phyloP scores from a whole-genome alignment of 108 stramenopile species.

The Pseudonitzschia pungens region DNA sequence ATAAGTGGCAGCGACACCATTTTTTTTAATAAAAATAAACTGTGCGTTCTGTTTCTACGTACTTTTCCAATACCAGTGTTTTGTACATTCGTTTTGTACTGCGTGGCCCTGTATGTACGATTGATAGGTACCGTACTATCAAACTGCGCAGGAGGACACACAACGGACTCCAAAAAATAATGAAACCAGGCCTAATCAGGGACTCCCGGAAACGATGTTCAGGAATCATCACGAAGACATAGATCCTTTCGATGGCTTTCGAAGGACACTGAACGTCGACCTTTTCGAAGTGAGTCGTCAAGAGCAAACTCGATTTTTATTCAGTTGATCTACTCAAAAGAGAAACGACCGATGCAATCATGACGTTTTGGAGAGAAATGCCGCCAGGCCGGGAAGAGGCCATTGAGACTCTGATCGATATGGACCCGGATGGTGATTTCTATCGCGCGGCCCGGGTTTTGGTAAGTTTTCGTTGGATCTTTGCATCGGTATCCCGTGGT shows the following conservation, averaged over 20 bases:
- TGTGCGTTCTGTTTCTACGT: too few species aligned
- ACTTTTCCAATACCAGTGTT: too few species aligned
- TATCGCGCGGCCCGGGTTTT: constrained; percentile 65
- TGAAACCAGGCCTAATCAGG: too few species aligned
- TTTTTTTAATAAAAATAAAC: too few species aligned
- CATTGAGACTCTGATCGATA: constrained; percentile 81
- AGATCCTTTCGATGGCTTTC: too few species aligned
- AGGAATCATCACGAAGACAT: too few species aligned
- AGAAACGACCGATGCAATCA: constrained; percentile 1
- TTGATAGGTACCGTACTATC: not conserved
- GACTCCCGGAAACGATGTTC: too few species aligned
- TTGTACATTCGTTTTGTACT: too few species aligned
- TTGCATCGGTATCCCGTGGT: not conserved
- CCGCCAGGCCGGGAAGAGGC: constrained; percentile 63
- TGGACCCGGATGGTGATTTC: constrained; percentile 66
- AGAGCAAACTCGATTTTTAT: not conserved
- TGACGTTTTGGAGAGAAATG: constrained; percentile 27
- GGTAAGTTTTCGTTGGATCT: constrained; percentile 48
- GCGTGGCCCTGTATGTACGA: too few species aligned
- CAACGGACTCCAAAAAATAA: too few species aligned
- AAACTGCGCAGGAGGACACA: too few species aligned
- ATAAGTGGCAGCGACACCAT: too few species aligned
- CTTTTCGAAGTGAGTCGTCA: not conserved
- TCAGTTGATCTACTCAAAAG: not conserved
- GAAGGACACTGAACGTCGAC: not conserved